Percentiles rank a stretch among this genome's conserved stretches.
Conservation (phyloP, 805 yeast genomes). For the Candida verbasci region DNA sequence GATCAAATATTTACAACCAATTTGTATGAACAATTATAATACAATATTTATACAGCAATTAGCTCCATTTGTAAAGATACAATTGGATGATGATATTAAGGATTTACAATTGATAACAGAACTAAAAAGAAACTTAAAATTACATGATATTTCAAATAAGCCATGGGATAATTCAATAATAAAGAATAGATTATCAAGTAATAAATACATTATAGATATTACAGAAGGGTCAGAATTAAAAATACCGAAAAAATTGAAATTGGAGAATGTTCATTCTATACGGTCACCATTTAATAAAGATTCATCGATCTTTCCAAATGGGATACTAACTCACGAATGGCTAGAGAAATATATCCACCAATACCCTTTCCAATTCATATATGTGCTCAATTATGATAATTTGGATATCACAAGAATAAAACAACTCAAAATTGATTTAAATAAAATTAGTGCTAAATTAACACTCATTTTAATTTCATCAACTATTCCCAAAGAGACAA, state of each 20-base stretch:
- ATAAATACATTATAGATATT: conserved; percentile 21
- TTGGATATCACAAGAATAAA: conserved; percentile 13
- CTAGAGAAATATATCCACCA: conserved; percentile 26
- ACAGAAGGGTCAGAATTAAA: conserved; percentile 6
- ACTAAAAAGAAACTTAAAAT: conserved; percentile 11
- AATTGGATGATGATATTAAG: conserved; percentile 8
- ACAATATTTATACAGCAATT: conserved; percentile 23
- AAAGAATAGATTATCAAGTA: conserved; percentile 29
- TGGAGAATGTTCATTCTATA: conserved; percentile 18
- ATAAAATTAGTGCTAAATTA: conserved; percentile 10
- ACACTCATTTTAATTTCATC: conserved; percentile 10
- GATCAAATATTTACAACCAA: background rate
- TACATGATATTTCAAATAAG: conserved; percentile 15
- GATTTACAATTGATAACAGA: background rate
- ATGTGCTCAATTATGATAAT: conserved; percentile 13
- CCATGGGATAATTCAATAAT: conserved; percentile 38
- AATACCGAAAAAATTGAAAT: background rate
- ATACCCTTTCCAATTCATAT: conserved; percentile 30
- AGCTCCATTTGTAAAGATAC: conserved; percentile 28
- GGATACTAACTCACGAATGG: conserved; percentile 31
- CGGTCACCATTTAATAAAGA: conserved; percentile 33
- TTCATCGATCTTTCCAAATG: conserved; percentile 27
- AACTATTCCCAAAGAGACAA: conserved; percentile 14
- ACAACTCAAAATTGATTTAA: conserved; percentile 8
- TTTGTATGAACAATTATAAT: conserved; percentile 31